phyloP scores from a whole-genome alignment of 2,329 filamentous ascomycete species.

The Epichloe aotearoae region DNA sequence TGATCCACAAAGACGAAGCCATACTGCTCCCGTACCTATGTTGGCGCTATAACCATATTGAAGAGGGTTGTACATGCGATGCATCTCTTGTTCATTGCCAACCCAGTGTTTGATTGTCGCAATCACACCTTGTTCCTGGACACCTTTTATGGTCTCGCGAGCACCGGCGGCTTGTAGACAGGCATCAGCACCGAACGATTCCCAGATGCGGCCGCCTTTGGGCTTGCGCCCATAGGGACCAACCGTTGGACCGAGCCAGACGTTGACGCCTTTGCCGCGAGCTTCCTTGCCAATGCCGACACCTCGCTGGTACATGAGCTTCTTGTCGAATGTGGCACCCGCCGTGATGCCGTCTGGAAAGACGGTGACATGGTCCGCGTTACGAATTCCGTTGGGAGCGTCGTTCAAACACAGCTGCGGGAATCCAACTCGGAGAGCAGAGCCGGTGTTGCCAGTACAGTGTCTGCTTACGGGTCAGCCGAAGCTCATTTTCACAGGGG shows the following conservation, averaged over 20 bases:
- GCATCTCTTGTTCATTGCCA: slow-evolving; percentile 50
- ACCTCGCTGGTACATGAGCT: slow-evolving; percentile 54
- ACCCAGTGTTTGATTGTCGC: slow-evolving; percentile 44
- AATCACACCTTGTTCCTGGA: slow-evolving; percentile 44
- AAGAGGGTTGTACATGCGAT: slow-evolving; percentile 41
- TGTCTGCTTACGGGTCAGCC: slow-evolving; percentile 24
- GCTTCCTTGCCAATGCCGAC: slow-evolving; percentile 59
- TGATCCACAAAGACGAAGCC: too few relatives aligned
- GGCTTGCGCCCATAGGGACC: slow-evolving; percentile 62
- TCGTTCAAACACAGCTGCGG: slow-evolving; percentile 62
- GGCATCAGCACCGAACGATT: slow-evolving; percentile 59
- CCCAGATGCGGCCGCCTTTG: slow-evolving; percentile 62
- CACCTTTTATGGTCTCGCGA: slow-evolving; percentile 64
- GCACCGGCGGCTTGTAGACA: slow-evolving; percentile 65
- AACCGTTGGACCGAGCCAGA: slow-evolving; percentile 57
- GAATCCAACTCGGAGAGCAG: slow-evolving; percentile 55
- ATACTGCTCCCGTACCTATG: slow-evolving; percentile 42
- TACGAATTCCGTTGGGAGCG: slow-evolving; percentile 55
- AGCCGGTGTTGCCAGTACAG: slow-evolving; percentile 67
- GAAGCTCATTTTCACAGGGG: not conserved
- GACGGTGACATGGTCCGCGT: slow-evolving; percentile 61
- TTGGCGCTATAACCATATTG: slow-evolving; percentile 53
- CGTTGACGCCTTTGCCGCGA: slow-evolving; percentile 58
- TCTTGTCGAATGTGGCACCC: slow-evolving; percentile 63
- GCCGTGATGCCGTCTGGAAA: slow-evolving; percentile 71